Conservation (phyloP, 306 rosid species). For the Crataegus laevigata region DNA sequence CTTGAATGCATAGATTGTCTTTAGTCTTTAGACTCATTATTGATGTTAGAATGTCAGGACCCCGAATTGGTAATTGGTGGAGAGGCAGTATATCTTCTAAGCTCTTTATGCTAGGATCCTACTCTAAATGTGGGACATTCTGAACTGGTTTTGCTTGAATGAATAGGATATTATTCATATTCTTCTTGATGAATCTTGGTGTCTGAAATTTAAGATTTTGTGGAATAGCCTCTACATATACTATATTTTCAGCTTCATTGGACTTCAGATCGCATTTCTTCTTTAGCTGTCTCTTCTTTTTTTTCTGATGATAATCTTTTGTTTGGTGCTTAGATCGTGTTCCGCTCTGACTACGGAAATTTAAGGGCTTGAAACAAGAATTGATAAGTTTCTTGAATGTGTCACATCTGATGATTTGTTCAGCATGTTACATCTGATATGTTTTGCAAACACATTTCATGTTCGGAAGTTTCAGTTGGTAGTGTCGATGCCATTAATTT, state of each 20-base stretch:
- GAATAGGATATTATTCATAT: neutral
- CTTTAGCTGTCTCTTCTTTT: neutral
- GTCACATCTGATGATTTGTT: constrained; percentile 44
- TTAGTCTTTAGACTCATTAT: neutral
- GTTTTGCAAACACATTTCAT: constrained; percentile 33
- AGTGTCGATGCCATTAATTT: constrained; percentile 34
- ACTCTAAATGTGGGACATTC: no score
- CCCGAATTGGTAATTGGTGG: no score
- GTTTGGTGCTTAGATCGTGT: constrained; percentile 47
- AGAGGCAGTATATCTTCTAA: no score
- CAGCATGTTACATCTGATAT: constrained; percentile 38
- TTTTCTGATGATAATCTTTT: constrained; percentile 3
- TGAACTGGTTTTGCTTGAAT: neutral
- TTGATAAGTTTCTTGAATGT: constrained; percentile 50
- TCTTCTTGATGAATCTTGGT: no score
- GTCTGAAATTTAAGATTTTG: no score
- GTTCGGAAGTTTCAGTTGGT: constrained; percentile 34
- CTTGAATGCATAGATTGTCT: neutral
- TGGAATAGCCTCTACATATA: no score
- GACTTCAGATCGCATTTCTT: neutral
- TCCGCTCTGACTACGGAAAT: constrained; percentile 66
- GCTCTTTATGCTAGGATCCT: no score
- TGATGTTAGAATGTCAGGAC: no score
- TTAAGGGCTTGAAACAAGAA: constrained; percentile 53
- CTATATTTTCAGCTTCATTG: neutral